phyloP scores from a whole-genome alignment of 352 stramenopile genomes.

The Phytophthora sp. region DNA sequence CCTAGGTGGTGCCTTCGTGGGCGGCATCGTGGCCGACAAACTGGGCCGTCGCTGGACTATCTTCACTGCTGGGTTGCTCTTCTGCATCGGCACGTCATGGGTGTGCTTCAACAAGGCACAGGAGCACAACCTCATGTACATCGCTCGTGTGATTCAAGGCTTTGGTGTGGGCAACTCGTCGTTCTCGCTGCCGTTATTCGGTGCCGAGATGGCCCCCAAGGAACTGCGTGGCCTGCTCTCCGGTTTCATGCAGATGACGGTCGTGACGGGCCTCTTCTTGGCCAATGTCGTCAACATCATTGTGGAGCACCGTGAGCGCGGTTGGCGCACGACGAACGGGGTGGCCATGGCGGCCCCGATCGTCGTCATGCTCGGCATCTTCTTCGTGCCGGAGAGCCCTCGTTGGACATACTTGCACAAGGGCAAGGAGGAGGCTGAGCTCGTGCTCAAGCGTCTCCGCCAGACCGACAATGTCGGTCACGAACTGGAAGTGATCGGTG shows the following conservation, averaged over 20 bases:
- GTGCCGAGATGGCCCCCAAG: conserved; percentile 43
- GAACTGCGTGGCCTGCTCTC: conserved; percentile 40
- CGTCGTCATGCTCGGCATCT: conserved; percentile 48
- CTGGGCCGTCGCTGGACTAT: conserved; percentile 42
- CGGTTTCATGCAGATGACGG: conserved; percentile 50
- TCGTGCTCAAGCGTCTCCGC: conserved; percentile 38
- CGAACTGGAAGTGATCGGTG: conserved; percentile 41
- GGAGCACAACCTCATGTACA: conserved; percentile 31
- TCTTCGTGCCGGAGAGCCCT: conserved; percentile 54
- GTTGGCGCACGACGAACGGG: conserved; percentile 50
- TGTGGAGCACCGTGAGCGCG: conserved; percentile 32
- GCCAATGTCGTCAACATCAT: conserved; percentile 48
- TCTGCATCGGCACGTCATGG: conserved; percentile 43
- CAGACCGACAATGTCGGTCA: conserved; percentile 32
- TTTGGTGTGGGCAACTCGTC: conserved; percentile 45
- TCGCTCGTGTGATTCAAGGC: conserved; percentile 40
- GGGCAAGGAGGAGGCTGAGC: conserved; percentile 49
- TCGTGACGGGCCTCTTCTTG: conserved; percentile 43
- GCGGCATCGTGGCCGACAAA: conserved; percentile 33
- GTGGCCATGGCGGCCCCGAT: conserved; percentile 39
- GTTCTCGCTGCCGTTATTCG: conserved; percentile 36
- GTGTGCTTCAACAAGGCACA: conserved; percentile 35
- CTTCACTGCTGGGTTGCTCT: conserved; percentile 43
- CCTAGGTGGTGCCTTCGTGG: conserved; percentile 28
- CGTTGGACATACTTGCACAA: conserved; percentile 57